Conservation (phyloP, 805 yeast genomes). For the Candida hungchunana region DNA sequence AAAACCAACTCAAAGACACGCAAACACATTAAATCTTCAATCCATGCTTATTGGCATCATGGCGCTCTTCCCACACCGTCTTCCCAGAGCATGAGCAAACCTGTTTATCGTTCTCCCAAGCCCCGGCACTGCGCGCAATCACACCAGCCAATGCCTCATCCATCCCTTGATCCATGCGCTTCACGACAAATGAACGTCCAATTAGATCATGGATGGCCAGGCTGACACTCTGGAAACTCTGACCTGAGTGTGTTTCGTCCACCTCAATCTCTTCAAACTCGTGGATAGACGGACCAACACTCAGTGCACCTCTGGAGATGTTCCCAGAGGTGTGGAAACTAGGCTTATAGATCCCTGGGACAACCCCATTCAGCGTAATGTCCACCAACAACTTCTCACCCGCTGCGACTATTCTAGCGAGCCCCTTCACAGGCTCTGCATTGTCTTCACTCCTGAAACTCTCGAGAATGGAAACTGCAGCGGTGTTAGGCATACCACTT, state of each 20-base stretch:
- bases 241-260: conserved; percentile 37
- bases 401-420: conserved; percentile 78
- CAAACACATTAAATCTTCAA: conserved; percentile 26
- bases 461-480: conserved; percentile 89
- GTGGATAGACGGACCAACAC: conserved; percentile 53
- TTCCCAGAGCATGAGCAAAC: conserved; percentile 95
- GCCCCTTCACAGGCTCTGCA: conserved; percentile 67
- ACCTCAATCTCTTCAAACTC: conserved; percentile 30
- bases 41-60: conserved; percentile 67
- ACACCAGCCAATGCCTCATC: conserved; percentile 66
- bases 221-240: conserved; percentile 40
- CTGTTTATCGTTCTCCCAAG: conserved; percentile 91
- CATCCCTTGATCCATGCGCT: conserved; percentile 19
- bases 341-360: conserved; percentile 63
- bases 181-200: conserved; percentile 53
- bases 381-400: conserved; percentile 62
- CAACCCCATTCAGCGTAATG: conserved; percentile 69
- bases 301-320: conserved; percentile 64
- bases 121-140: conserved; percentile 94
- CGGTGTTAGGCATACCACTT: conserved; percentile 79
- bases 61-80: conserved; percentile 92
- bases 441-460: conserved; percentile 44
- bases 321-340: conserved; percentile 69
- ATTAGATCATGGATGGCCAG: conserved; percentile 56
- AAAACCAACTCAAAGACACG: not conserved